A percentile compares a stretch with the other conserved stretches of the same genome.
Conservation (phyloP, 306 rosid species). For the Lathyrus sativus region DNA sequence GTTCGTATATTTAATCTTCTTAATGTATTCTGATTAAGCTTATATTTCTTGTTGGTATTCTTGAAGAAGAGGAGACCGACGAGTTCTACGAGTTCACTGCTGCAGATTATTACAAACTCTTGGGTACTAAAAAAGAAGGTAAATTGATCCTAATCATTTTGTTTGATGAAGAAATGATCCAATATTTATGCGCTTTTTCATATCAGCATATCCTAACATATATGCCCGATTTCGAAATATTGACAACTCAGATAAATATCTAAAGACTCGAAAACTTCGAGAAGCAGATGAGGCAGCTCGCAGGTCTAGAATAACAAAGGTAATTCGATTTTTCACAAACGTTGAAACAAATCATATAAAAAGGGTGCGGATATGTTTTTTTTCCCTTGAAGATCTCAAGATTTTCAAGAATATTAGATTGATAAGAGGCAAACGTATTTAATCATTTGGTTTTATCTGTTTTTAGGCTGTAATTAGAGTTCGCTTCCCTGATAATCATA, state of each 20-base stretch:
- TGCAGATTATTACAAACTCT: conserved; percentile 68
- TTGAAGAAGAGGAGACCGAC: conserved; percentile 59
- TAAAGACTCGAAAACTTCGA: conserved; percentile 79
- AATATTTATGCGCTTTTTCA: neutral
- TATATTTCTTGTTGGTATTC: conserved; percentile 28
- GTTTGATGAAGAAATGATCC: neutral
- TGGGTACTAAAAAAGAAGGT: conserved; percentile 74
- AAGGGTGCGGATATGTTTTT: neutral
- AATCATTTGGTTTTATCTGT: conserved; percentile 27
- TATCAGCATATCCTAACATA: neutral
- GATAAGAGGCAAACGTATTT: neutral
- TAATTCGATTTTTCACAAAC: conserved; percentile 33
- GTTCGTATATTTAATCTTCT: conserved; percentile 10
- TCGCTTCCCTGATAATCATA: conserved; percentile 89
- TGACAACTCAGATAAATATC: conserved; percentile 59
- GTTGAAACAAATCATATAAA: conserved; percentile 2
- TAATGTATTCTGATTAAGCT: conserved; percentile 5
- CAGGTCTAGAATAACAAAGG: conserved; percentile 76
- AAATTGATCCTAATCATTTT: conserved; percentile 26
- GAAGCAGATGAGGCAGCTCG: conserved; percentile 90
- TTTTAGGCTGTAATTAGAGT: conserved; percentile 85
- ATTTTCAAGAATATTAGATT: conserved; percentile 11
- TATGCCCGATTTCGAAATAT: neutral
- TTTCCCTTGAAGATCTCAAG: no score
- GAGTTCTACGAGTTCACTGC: conserved; percentile 80